phyloP scores from a whole-genome alignment of 2,329 filamentous ascomycete species.

The Paraphoma chrysanthemicola region DNA sequence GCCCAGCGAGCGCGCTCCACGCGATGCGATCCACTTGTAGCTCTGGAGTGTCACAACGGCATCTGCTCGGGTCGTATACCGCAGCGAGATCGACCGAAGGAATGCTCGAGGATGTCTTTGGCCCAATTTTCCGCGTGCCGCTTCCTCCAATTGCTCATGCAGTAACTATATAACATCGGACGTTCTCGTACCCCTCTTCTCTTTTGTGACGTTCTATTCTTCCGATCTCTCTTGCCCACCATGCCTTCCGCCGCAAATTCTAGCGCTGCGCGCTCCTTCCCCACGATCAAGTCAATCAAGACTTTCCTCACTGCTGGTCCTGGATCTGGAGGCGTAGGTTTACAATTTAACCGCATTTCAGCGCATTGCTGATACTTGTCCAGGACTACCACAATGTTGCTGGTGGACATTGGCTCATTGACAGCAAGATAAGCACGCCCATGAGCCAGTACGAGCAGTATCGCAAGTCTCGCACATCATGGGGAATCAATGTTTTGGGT shows the following conservation, averaged over 20 bases:
- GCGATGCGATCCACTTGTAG: conserved; percentile 26
- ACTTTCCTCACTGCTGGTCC: conserved; percentile 75
- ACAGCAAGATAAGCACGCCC: conserved; percentile 89
- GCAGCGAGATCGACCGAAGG: conserved; percentile 44
- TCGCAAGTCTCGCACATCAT: conserved; percentile 84
- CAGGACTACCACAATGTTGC: conserved; percentile 92
- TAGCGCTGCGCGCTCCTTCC: conserved; percentile 63
- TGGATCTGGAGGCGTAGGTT: conserved; percentile 43
- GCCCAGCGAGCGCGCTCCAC: conserved; percentile 14
- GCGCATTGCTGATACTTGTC: background rate
- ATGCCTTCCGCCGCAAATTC: conserved; percentile 36
- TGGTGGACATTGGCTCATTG: conserved; percentile 77
- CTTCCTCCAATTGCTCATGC: conserved; percentile 16
- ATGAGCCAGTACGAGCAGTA: conserved; percentile 91
- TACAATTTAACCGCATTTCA: background rate
- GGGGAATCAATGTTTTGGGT: conserved; percentile 94
- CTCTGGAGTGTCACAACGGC: conserved; percentile 10
- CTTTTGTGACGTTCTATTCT: conserved; percentile 9
- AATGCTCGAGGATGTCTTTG: conserved; percentile 7
- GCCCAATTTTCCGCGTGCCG: conserved; percentile 15
- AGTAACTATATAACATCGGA: conserved; percentile 27
- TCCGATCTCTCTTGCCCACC: conserved; percentile 11
- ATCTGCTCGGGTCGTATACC: conserved; percentile 25
- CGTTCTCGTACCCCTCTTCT: conserved; percentile 23
- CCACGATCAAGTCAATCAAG: conserved; percentile 76